Evolutionary conservation across 1,284 basidiomycete species (phyloP).

Genomic region (Bondarzewia mesenterica): DNA sequence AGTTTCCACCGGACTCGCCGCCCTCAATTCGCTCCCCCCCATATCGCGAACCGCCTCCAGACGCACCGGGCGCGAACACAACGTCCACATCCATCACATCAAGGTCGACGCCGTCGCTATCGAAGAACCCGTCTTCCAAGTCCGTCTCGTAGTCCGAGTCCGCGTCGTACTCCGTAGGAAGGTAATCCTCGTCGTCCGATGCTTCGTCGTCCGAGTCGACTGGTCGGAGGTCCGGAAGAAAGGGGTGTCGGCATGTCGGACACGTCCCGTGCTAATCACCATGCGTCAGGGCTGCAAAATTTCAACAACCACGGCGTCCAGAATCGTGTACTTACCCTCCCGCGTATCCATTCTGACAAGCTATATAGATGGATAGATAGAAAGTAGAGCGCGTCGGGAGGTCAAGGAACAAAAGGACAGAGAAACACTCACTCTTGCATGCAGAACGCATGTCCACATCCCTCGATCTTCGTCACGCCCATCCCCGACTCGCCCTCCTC

Average conservation of each 20-base stretch:
- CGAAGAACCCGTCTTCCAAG: slow-evolving; percentile 36
- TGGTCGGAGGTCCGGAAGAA: slow-evolving; percentile 41
- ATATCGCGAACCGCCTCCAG: slow-evolving; percentile 14
- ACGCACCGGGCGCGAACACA: slow-evolving; percentile 19
- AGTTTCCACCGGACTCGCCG: background rate
- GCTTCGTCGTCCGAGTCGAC: slow-evolving; percentile 54
- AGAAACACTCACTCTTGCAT: slow-evolving; percentile 45
- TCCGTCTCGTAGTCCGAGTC: slow-evolving; percentile 22
- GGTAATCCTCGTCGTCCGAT: slow-evolving; percentile 57
- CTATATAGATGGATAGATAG: slow-evolving; percentile 22
- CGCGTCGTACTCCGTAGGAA: slow-evolving; percentile 42
- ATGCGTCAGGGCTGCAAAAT: background rate
- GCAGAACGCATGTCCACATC: slow-evolving; percentile 63
- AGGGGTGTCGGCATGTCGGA: slow-evolving; percentile 53
- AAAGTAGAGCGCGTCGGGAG: background rate
- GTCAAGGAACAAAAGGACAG: slow-evolving; percentile 4
- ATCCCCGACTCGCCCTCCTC: slow-evolving; percentile 20
- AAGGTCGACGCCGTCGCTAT: slow-evolving; percentile 33
- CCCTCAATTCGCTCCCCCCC: slow-evolving; percentile 15
- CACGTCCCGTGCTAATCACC: slow-evolving; percentile 58
- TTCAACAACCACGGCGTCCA: background rate
- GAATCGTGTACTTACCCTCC: slow-evolving; percentile 30
- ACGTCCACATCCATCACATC: slow-evolving; percentile 25
- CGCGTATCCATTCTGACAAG: slow-evolving; percentile 56
- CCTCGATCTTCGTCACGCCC: slow-evolving; percentile 43